Percentiles rank a stretch among this genome's conserved stretches.
Conservation (phyloP, 495 filamentous ascomycete species). For the Xylaria acuta region DNA sequence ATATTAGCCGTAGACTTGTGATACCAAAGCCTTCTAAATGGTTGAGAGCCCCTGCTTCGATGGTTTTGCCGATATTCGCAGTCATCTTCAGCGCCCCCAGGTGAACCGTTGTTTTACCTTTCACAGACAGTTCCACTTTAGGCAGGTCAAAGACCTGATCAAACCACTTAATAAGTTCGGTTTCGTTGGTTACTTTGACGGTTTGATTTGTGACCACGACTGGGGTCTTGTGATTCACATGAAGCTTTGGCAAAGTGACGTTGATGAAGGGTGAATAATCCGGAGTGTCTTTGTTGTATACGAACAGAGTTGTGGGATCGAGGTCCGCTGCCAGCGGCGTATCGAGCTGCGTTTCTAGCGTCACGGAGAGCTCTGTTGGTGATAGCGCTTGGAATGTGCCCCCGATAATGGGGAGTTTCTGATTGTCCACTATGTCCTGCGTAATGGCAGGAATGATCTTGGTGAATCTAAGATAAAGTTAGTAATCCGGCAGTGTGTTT, state of each 20-base stretch:
- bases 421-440: constrained; percentile 50
- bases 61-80: constrained; percentile 48
- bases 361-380: constrained; percentile 44
- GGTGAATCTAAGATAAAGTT: constrained; percentile 32
- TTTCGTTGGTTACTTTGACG: constrained; percentile 48
- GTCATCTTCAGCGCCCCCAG: constrained; percentile 46
- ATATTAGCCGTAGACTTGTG: constrained; percentile 45
- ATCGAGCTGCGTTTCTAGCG: constrained; percentile 44
- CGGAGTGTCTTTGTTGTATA: constrained; percentile 47
- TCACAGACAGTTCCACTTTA: constrained; percentile 43
- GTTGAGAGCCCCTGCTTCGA: constrained; percentile 49
- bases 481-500: neutral
- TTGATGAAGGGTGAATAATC: constrained; percentile 44
- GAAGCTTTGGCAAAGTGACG: constrained; percentile 43
- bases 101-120: constrained; percentile 44
- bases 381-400: constrained; percentile 46
- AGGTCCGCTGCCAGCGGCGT: constrained; percentile 46
- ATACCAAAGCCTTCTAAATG: constrained; percentile 53
- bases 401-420: constrained; percentile 45
- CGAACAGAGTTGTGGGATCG: constrained; percentile 43
- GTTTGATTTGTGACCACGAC: constrained; percentile 44
- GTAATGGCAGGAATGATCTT: constrained; percentile 52
- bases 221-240: constrained; percentile 45
- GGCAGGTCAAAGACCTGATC: constrained; percentile 48
- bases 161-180: constrained; percentile 47